These are phyloP conservation scores for Mortierella claussenii DNA, from an alignment of 192 early-diverging fungal species.

Conservation along the genomic window DNA sequence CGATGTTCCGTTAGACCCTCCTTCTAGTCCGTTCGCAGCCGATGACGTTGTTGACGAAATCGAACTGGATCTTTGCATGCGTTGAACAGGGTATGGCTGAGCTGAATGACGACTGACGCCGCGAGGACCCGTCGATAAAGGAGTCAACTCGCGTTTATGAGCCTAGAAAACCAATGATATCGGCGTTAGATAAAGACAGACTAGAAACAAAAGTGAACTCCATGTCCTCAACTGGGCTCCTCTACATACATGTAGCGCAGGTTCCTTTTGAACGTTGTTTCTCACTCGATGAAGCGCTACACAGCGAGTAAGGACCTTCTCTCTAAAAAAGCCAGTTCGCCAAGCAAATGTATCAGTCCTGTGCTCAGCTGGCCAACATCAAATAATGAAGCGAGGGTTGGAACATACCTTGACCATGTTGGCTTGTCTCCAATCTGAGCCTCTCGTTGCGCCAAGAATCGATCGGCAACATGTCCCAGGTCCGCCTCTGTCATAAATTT, in stretches of 20 bases:
- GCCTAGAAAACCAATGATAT: neutral
- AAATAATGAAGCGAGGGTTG: neutral
- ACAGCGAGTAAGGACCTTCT: constrained; percentile 25
- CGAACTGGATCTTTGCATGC: neutral
- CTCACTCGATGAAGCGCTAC: constrained; percentile 25
- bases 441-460: constrained; percentile 19
- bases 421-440: constrained; percentile 2
- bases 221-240: no score
- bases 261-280: neutral
- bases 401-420: constrained; percentile 26
- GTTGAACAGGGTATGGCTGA: constrained; percentile 9
- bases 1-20: neutral
- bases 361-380: no score
- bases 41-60: neutral
- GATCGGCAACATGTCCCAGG: constrained; percentile 17
- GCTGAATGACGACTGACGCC: constrained; percentile 2
- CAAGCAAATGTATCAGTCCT: no score
- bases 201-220: neutral
- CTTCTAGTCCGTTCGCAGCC: neutral
- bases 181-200: neutral
- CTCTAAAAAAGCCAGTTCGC: constrained; percentile 13
- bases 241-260: neutral
- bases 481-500: constrained; percentile 13
- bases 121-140: neutral
- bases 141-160: neutral